Percentiles rank a stretch among this genome's conserved stretches.
These are phyloP conservation scores for Fusarium marasasianum DNA, from an alignment of 2,329 filamentous ascomycete genomes.

Conservation along the genomic window DNA sequence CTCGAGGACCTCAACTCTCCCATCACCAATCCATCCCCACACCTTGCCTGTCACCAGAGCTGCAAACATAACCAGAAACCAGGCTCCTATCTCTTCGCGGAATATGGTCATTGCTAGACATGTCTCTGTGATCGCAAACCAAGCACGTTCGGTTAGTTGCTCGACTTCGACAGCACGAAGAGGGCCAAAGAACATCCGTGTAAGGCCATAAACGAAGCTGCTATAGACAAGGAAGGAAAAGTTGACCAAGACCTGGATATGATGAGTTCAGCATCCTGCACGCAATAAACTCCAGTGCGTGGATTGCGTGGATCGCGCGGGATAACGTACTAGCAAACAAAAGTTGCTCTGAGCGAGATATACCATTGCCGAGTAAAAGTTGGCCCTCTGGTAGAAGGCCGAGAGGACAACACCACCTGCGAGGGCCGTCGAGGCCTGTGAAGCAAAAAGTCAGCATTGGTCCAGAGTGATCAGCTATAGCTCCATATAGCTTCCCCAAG, in stretches of 20 bases:
- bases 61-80: constrained; percentile 97
- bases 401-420: constrained; percentile 86
- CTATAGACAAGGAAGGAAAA: constrained; percentile 84
- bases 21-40: constrained; percentile 98
- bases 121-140: constrained; percentile 98
- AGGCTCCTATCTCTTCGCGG: constrained; percentile 90
- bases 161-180: constrained; percentile 95
- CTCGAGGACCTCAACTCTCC: constrained; percentile 91
- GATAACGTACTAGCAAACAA: constrained; percentile 81
- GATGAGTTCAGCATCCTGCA: constrained; percentile 10
- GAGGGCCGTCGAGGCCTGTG: constrained; percentile 80
- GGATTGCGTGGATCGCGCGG: constrained; percentile 1
- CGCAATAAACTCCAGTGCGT: neutral
- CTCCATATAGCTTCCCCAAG: constrained; percentile 38
- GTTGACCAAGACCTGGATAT: constrained; percentile 83
- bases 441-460: constrained; percentile 29
- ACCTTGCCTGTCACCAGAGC: constrained; percentile 92
- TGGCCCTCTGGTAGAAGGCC: constrained; percentile 92
- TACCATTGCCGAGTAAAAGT: constrained; percentile 98
- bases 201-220: constrained; percentile 84
- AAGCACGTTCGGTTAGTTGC: constrained; percentile 95
- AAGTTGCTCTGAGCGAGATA: constrained; percentile 97
- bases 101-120: constrained; percentile 98
- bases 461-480: constrained; percentile 28
- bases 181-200: constrained; percentile 88